Percentiles rank a stretch among this genome's conserved stretches.
Evolutionary conservation across 1,284 basidiomycete species (phyloP).

Genomic region (Malassezia globosa): DNA sequence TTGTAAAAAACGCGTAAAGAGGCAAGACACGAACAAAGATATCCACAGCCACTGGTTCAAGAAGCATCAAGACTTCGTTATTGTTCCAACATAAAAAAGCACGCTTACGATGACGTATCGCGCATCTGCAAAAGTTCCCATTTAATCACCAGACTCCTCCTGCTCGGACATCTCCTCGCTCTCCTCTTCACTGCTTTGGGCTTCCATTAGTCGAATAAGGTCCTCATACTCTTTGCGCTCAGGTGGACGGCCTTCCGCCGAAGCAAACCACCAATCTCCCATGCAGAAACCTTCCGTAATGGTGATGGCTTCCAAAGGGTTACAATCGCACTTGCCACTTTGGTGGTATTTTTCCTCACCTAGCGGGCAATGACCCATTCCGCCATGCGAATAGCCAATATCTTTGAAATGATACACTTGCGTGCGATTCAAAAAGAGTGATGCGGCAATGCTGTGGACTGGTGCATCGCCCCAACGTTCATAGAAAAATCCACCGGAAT

Average conservation of each 20-base stretch:
- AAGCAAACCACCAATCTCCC: constrained; percentile 30
- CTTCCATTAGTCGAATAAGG: not conserved
- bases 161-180: not conserved
- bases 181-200: too few relatives aligned
- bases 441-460: constrained; percentile 45
- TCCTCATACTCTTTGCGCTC: not conserved
- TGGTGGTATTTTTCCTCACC: constrained; percentile 34
- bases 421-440: constrained; percentile 28
- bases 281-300: constrained; percentile 22
- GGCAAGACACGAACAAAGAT: too few relatives aligned
- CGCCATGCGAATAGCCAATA: constrained; percentile 37
- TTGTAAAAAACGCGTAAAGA: too few relatives aligned
- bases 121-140: too few relatives aligned
- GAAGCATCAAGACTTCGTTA: too few relatives aligned
- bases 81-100: too few relatives aligned
- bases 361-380: constrained; percentile 33
- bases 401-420: constrained; percentile 39
- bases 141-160: too few relatives aligned
- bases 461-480: constrained; percentile 73
- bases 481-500: constrained; percentile 56
- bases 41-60: too few relatives aligned
- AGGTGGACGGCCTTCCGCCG: constrained; percentile 21
- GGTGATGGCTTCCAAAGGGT: constrained; percentile 20
- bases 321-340: constrained; percentile 33
- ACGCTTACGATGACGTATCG: too few relatives aligned